phyloP scores from a whole-genome alignment of 805 yeast genomes.

The Kazachstania viticola region DNA sequence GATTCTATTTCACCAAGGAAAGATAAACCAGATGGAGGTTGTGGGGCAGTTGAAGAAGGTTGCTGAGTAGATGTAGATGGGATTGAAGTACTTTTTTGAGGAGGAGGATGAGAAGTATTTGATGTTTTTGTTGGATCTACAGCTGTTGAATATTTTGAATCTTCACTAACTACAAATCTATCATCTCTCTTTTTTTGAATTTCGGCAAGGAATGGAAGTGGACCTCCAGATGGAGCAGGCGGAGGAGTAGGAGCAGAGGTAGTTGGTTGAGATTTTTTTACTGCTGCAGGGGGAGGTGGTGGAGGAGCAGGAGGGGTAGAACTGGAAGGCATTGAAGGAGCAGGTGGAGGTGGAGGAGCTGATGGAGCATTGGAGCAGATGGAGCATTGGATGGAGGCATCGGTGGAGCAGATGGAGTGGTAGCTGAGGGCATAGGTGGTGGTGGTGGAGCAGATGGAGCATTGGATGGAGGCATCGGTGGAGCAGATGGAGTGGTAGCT shows the following conservation, averaged over 20 bases:
- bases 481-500: conserved; percentile 7
- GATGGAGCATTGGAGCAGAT: conserved; percentile 11
- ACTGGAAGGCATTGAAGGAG: conserved; percentile 17
- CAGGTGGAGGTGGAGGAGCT: conserved; percentile 13
- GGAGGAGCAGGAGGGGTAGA: conserved; percentile 13
- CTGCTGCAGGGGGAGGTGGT: conserved; percentile 17
- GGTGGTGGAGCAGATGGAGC: conserved; percentile 7
- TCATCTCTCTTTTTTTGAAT: conserved; percentile 40
- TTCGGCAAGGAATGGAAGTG: conserved; percentile 39
- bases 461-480: conserved; percentile 6
- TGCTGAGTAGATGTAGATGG: conserved; percentile 14
- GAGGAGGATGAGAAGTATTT: conserved; percentile 7
- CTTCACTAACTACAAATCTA: conserved; percentile 32
- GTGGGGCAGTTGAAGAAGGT: conserved; percentile 2
- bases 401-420: conserved; percentile 21
- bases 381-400: conserved; percentile 16
- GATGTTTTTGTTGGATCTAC: conserved; percentile 13
- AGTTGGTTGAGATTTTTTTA: conserved; percentile 7
- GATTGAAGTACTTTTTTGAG: no score
- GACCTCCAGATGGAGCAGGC: conserved; percentile 29
- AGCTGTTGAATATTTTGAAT: conserved; percentile 18
- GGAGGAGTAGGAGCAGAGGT: conserved; percentile 14
- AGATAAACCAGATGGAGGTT: conserved; percentile 16
- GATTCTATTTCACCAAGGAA: conserved; percentile 23
- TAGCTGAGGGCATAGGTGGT: conserved; percentile 21